Conservation (phyloP, 2,329 filamentous ascomycete genomes). For the Hypoxylon sp. region DNA sequence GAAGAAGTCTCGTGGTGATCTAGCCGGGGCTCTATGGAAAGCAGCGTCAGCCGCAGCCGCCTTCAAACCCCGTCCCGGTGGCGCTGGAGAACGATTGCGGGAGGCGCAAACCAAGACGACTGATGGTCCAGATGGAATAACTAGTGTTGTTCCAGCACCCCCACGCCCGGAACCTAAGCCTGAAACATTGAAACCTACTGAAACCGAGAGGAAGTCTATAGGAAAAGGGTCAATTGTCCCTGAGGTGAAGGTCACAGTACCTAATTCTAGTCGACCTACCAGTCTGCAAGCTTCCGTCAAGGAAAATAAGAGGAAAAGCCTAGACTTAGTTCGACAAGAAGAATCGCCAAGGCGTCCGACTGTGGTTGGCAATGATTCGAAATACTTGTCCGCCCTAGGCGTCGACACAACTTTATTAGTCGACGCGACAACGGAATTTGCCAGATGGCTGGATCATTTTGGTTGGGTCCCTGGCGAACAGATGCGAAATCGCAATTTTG, state of each 20-base stretch:
- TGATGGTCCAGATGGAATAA: conserved; percentile 89
- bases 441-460: conserved; percentile 86
- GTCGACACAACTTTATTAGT: conserved; percentile 84
- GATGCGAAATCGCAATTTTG: conserved; percentile 80
- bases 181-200: conserved; percentile 55
- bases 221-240: conserved; percentile 62
- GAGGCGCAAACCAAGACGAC: conserved; percentile 70
- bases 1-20: conserved; percentile 78
- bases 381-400: conserved; percentile 82
- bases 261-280: conserved; percentile 59
- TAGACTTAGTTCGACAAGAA: conserved; percentile 56
- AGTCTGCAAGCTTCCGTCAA: conserved; percentile 60
- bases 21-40: conserved; percentile 84
- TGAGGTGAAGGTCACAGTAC: conserved; percentile 71
- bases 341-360: conserved; percentile 72
- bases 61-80: conserved; percentile 91
- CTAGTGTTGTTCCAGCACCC: conserved; percentile 87
- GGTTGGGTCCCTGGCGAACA: conserved; percentile 86
- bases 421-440: conserved; percentile 83
- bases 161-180: conserved; percentile 62
- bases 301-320: conserved; percentile 50
- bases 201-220: conserved; percentile 55
- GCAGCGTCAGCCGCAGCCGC: conserved; percentile 79
- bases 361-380: conserved; percentile 80
- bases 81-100: conserved; percentile 84